A percentile compares a stretch with the other conserved stretches of the same genome.
phyloP scores from a whole-genome alignment of 441 rosid genomes.

The Raphanus hybrid region DNA sequence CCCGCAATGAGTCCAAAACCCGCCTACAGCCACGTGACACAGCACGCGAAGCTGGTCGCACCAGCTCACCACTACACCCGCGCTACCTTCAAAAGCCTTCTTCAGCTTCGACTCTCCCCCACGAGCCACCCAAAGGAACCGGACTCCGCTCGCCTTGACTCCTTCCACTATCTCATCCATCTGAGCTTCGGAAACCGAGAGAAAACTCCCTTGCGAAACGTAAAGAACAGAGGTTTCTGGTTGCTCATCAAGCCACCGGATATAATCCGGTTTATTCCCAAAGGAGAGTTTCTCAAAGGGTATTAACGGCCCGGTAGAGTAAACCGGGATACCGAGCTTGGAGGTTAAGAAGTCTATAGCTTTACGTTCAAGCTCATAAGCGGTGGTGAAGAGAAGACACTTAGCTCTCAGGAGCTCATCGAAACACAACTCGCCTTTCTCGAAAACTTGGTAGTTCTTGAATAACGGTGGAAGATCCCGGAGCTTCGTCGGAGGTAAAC shows the following conservation, averaged over 20 bases:
- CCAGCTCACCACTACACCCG: too few species aligned
- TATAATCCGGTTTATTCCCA: constrained; percentile 2
- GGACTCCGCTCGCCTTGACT: constrained; percentile 46
- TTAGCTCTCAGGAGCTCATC: constrained; percentile 35
- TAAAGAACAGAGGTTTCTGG: constrained; percentile 49
- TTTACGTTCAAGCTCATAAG: constrained; percentile 49
- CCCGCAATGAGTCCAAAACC: too few species aligned
- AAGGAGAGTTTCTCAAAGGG: constrained; percentile 41
- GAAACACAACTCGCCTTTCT: constrained; percentile 9
- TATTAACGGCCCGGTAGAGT: constrained; percentile 49
- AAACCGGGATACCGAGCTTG: constrained; percentile 40
- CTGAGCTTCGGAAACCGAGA: constrained; percentile 46
- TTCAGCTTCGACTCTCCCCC: constrained; percentile 30
- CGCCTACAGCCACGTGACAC: too few species aligned
- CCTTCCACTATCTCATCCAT: constrained; percentile 55
- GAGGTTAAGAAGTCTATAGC: constrained; percentile 24
- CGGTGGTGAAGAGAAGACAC: constrained; percentile 42
- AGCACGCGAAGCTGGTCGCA: too few species aligned
- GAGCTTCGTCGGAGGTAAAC: constrained; percentile 30
- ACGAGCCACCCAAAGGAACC: constrained; percentile 57
- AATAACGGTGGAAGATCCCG: constrained; percentile 15
- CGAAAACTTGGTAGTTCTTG: background rate
- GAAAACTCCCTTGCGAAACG: constrained; percentile 58
- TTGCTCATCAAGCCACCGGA: constrained; percentile 52
- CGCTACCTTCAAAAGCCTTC: constrained; percentile 19